Percentiles rank a stretch among this genome's conserved stretches.
phyloP scores from a whole-genome alignment of 495 filamentous ascomycete species.

The Xylaria acuta region DNA sequence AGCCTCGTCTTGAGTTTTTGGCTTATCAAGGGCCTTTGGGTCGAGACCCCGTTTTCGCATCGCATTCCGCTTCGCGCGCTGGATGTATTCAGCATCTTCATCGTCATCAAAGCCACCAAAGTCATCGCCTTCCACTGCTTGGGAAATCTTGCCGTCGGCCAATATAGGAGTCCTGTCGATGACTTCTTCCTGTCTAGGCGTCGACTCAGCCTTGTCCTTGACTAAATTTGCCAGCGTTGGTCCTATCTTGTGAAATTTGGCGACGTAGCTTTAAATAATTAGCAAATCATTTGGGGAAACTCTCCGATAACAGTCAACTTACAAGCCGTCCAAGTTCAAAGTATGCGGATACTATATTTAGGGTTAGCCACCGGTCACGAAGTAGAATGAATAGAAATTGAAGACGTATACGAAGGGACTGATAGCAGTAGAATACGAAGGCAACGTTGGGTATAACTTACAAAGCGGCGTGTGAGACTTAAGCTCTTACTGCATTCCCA shows the following conservation, averaged over 20 bases:
- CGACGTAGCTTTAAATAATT: slow-evolving; percentile 67
- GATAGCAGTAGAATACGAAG: neutral
- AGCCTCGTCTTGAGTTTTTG: slow-evolving; percentile 33
- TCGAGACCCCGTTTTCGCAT: slow-evolving; percentile 62
- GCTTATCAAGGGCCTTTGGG: slow-evolving; percentile 53
- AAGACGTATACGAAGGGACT: neutral
- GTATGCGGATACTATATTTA: slow-evolving; percentile 23
- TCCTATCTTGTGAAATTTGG: slow-evolving; percentile 93
- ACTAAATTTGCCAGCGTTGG: slow-evolving; percentile 68
- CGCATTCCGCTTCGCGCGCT: slow-evolving; percentile 73
- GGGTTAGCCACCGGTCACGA: neutral
- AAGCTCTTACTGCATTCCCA: slow-evolving; percentile 48
- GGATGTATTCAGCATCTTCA: slow-evolving; percentile 76
- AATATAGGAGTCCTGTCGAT: slow-evolving; percentile 59
- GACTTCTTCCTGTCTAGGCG: slow-evolving; percentile 39
- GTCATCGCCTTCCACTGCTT: slow-evolving; percentile 50
- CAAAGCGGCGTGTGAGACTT: slow-evolving; percentile 81
- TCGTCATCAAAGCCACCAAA: slow-evolving; percentile 91
- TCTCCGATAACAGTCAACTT: neutral
- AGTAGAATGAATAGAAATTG: slow-evolving; percentile 19
- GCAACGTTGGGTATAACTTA: neutral
- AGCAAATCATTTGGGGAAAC: neutral
- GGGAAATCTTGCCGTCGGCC: slow-evolving; percentile 47
- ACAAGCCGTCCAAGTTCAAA: slow-evolving; percentile 88
- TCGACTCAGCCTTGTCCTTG: slow-evolving; percentile 43